A percentile compares a stretch with the other conserved stretches of the same genome.
phyloP scores from a whole-genome alignment of 2,329 filamentous ascomycete species.

The Aurifilum marmelostoma region DNA sequence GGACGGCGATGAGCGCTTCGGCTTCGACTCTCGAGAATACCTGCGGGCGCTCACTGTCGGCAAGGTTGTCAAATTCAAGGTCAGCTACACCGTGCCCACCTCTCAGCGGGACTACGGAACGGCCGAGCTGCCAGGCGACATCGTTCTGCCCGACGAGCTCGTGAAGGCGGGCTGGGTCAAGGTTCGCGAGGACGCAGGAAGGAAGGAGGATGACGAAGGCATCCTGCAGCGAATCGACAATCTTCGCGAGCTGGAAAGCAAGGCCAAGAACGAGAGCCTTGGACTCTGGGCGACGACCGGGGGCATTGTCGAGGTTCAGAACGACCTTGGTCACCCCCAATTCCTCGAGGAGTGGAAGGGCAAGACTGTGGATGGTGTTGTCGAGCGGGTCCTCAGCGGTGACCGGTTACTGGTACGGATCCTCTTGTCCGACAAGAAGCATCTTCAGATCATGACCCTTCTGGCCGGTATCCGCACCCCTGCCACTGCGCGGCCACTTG shows the following conservation, averaged over 20 bases:
- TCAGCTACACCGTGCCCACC: conserved; percentile 85
- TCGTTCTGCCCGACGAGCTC: conserved; percentile 76
- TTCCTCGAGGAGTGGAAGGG: conserved; percentile 87
- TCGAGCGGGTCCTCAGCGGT: conserved; percentile 89
- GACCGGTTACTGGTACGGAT: conserved; percentile 88
- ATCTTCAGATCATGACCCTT: conserved; percentile 85
- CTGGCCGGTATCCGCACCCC: conserved; percentile 88
- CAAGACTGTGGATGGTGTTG: conserved; percentile 78
- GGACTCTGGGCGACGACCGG: conserved; percentile 76
- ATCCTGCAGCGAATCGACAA: conserved; percentile 72
- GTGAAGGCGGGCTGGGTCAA: conserved; percentile 91
- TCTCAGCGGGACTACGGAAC: conserved; percentile 87
- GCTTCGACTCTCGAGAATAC: conserved; percentile 93
- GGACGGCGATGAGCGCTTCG: conserved; percentile 89
- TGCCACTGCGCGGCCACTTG: conserved; percentile 81
- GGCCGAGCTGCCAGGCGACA: conserved; percentile 75
- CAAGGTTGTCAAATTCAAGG: conserved; percentile 81
- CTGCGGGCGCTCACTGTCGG: conserved; percentile 83
- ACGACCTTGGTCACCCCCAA: conserved; percentile 78
- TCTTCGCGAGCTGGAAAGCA: conserved; percentile 74
- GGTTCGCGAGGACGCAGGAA: conserved; percentile 90
- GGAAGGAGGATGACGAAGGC: conserved; percentile 85
- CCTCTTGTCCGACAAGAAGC: conserved; percentile 78
- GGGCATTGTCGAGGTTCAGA: conserved; percentile 73
- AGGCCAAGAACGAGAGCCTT: conserved; percentile 77